phyloP scores from a whole-genome alignment of 768 basidiomycete species.

The Xerocomellus intermedius region DNA sequence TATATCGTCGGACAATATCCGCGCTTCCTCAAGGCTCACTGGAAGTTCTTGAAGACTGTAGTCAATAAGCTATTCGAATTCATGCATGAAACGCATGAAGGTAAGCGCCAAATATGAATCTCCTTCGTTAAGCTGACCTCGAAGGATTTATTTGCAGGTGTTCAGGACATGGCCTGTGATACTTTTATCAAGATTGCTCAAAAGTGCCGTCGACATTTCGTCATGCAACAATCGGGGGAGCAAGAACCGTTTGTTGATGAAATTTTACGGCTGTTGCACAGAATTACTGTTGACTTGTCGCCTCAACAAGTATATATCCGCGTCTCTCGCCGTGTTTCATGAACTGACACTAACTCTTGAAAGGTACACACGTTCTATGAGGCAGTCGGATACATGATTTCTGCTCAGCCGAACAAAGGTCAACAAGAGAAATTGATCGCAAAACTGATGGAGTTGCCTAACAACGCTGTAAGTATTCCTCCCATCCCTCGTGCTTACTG shows the following conservation, averaged over 20 bases:
- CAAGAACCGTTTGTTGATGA: constrained; percentile 98
- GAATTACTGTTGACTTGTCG: constrained; percentile 92
- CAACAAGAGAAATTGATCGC: constrained; percentile 93
- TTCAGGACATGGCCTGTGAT: constrained; percentile 99
- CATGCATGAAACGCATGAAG: constrained; percentile 99
- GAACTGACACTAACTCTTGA: constrained; percentile 7
- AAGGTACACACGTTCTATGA: constrained; percentile 97
- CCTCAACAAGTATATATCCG: constrained; percentile 64
- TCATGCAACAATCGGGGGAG: constrained; percentile 97
- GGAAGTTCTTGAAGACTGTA: constrained; percentile 99
- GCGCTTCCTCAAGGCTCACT: constrained; percentile 98
- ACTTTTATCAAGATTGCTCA: constrained; percentile 99
- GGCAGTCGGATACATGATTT: constrained; percentile 99
- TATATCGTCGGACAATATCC: constrained; percentile 99
- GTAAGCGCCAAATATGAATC: constrained; percentile 32
- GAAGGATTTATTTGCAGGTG: constrained; percentile 50
- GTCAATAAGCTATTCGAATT: constrained; percentile 99
- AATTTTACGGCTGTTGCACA: constrained; percentile 85
- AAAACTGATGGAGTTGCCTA: constrained; percentile 96
- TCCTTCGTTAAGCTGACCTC: constrained; percentile 3
- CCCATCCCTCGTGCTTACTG: not conserved
- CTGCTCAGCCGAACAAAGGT: constrained; percentile 96
- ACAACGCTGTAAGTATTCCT: constrained; percentile 76
- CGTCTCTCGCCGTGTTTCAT: not conserved
- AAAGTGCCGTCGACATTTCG: constrained; percentile 96